These are phyloP conservation scores for Xanthoparmelia taractica DNA, from an alignment of 495 filamentous ascomycete species.

Conservation along the genomic window DNA sequence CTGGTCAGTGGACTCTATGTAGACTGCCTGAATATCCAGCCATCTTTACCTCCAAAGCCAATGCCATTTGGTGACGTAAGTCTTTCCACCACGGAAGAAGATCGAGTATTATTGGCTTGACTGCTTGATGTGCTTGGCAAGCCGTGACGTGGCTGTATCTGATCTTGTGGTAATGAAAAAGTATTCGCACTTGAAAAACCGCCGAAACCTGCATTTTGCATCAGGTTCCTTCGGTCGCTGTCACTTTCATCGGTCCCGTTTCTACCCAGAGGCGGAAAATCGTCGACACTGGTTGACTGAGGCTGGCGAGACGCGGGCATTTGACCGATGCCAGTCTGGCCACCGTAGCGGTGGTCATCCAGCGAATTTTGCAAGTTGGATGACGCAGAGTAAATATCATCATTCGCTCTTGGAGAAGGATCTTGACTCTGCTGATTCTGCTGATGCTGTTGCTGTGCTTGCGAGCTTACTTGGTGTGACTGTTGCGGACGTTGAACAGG, in stretches of 20 bases:
- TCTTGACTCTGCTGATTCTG: slow-evolving; percentile 51
- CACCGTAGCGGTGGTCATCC: slow-evolving; percentile 52
- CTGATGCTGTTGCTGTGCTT: slow-evolving; percentile 45
- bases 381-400: slow-evolving; percentile 45
- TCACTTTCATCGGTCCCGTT: slow-evolving; percentile 61
- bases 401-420: slow-evolving; percentile 44
- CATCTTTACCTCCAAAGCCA: slow-evolving; percentile 17
- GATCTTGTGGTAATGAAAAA: slow-evolving; percentile 32
- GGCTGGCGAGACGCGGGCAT: slow-evolving; percentile 48
- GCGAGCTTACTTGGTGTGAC: slow-evolving; percentile 43
- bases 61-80: slow-evolving; percentile 26
- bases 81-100: slow-evolving; percentile 26
- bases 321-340: slow-evolving; percentile 55
- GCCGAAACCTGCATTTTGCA: slow-evolving; percentile 60
- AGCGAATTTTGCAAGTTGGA: slow-evolving; percentile 48
- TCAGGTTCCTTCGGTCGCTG: slow-evolving; percentile 54
- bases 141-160: slow-evolving; percentile 40
- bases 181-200: slow-evolving; percentile 41
- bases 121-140: slow-evolving; percentile 53
- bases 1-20: slow-evolving; percentile 3
- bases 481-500: slow-evolving; percentile 56
- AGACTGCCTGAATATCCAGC: background rate
- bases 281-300: slow-evolving; percentile 64
- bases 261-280: slow-evolving; percentile 76
- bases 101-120: slow-evolving; percentile 29